A percentile compares a stretch with the other conserved stretches of the same genome.
Evolutionary conservation across 2,329 filamentous ascomycete genomes (phyloP).

Genomic region (Botrytis hyacinthi): DNA sequence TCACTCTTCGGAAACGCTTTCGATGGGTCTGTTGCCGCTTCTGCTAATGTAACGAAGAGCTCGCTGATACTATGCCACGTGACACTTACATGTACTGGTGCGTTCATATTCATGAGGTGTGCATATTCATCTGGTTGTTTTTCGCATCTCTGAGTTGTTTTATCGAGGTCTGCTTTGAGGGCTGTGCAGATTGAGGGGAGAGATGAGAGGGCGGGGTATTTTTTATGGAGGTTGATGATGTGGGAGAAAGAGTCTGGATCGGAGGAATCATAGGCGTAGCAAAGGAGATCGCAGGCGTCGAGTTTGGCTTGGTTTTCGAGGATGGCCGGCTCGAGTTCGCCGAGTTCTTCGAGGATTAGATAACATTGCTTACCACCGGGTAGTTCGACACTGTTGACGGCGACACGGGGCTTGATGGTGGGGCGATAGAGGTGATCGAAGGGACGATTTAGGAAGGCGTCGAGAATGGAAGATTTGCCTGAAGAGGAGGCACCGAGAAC

Average conservation of each 20-base stretch:
- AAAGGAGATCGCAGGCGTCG: constrained; percentile 88
- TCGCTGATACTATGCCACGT: constrained; percentile 94
- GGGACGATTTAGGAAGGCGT: constrained; percentile 85
- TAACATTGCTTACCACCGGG: constrained; percentile 97
- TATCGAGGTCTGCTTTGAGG: constrained; percentile 92
- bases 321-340: constrained; percentile 91
- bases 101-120: constrained; percentile 77
- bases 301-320: constrained; percentile 88
- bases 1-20: constrained; percentile 87
- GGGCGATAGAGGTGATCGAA: constrained; percentile 84
- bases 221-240: constrained; percentile 75
- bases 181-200: constrained; percentile 89
- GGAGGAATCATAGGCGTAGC: constrained; percentile 94
- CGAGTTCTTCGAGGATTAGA: constrained; percentile 90
- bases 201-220: constrained; percentile 81
- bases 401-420: constrained; percentile 90
- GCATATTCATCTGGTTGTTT: constrained; percentile 92
- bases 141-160: constrained; percentile 92
- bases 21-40: constrained; percentile 86
- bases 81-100: constrained; percentile 90
- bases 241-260: constrained; percentile 95
- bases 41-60: constrained; percentile 86
- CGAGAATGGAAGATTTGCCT: constrained; percentile 87
- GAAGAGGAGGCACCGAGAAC: constrained; percentile 81
- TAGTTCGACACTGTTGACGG: constrained; percentile 94